These are phyloP conservation scores for Hypoxylon sp. DNA, from an alignment of 2,329 filamentous ascomycete genomes.

Conservation along the genomic window DNA sequence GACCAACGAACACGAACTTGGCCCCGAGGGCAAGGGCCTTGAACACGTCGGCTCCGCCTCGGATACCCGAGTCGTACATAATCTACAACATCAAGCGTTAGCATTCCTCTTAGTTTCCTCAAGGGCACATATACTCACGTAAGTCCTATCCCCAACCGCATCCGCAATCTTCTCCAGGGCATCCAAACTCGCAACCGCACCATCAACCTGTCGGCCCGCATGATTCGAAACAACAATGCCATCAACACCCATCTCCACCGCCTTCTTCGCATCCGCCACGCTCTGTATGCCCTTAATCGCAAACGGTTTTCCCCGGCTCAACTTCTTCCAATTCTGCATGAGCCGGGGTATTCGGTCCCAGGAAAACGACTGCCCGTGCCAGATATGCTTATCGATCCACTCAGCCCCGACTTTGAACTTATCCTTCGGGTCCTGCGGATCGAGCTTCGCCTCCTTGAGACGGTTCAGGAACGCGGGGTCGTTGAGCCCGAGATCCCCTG, in stretches of 20 bases:
- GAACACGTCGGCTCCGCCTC: slow-evolving; percentile 68
- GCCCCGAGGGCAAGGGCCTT: slow-evolving; percentile 73
- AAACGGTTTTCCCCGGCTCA: slow-evolving; percentile 70
- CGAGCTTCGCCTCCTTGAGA: slow-evolving; percentile 65
- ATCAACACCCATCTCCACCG: slow-evolving; percentile 69
- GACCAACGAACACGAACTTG: slow-evolving; percentile 72
- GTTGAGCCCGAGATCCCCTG: slow-evolving; percentile 66
- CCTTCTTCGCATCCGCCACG: slow-evolving; percentile 68
- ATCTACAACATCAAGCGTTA: slow-evolving; percentile 55
- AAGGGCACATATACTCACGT: slow-evolving; percentile 45
- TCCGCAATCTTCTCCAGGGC: slow-evolving; percentile 70
- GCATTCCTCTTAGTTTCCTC: slow-evolving; percentile 50
- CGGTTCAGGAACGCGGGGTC: slow-evolving; percentile 71
- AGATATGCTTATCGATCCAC: slow-evolving; percentile 73
- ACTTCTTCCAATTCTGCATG: slow-evolving; percentile 69
- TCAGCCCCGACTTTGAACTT: slow-evolving; percentile 63
- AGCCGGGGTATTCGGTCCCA: slow-evolving; percentile 75
- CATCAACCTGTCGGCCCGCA: slow-evolving; percentile 72
- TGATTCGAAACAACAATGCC: slow-evolving; percentile 72
- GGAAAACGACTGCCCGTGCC: slow-evolving; percentile 72
- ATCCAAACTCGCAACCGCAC: slow-evolving; percentile 70
- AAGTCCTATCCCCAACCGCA: slow-evolving; percentile 52
- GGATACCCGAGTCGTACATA: slow-evolving; percentile 72
- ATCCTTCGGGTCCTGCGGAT: slow-evolving; percentile 64
- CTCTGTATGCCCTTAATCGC: slow-evolving; percentile 74